Percentiles rank a stretch among this genome's conserved stretches.
Evolutionary conservation across 495 filamentous ascomycete species (phyloP).

Genomic region (Bacidia gigantensis): DNA sequence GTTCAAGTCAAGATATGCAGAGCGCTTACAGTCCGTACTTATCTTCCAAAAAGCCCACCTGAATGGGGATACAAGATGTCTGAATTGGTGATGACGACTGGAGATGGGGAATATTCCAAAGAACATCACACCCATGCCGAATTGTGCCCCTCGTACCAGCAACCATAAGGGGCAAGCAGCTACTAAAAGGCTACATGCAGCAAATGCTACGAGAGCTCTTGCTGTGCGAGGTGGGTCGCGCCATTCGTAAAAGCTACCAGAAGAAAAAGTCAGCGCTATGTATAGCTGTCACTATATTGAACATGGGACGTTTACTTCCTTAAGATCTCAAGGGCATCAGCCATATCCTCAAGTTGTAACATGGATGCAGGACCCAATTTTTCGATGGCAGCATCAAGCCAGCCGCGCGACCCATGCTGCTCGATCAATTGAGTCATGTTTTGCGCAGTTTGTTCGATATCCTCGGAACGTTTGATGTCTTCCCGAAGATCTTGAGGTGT

Average conservation of each 20-base stretch:
- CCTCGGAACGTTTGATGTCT: conserved; percentile 19
- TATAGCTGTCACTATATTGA: no score
- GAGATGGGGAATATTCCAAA: conserved; percentile 26
- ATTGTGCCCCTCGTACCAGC: conserved; percentile 18
- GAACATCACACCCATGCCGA: conserved; percentile 21
- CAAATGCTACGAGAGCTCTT: conserved; percentile 19
- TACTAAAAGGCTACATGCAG: conserved; percentile 13
- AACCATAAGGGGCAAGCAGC: conserved; percentile 15
- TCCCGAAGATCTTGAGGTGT: conserved; percentile 22
- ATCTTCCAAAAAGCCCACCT: conserved; percentile 27
- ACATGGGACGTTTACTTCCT: conserved; percentile 17
- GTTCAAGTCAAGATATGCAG: background rate
- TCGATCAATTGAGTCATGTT: conserved; percentile 26
- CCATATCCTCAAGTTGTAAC: conserved; percentile 24
- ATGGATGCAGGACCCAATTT: conserved; percentile 22
- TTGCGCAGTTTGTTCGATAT: conserved; percentile 17
- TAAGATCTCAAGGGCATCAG: conserved; percentile 19
- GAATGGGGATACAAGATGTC: conserved; percentile 23
- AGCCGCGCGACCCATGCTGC: conserved; percentile 22
- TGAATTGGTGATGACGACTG: conserved; percentile 24
- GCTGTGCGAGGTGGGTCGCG: conserved; percentile 20
- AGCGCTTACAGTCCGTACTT: conserved; percentile 18
- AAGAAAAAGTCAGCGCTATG: background rate
- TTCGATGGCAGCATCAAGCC: conserved; percentile 20
- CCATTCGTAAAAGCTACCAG: conserved; percentile 29